Evolutionary conservation across 78 protist genomes (phyloP).

Genomic region (Dictyostelium firmibasis): DNA sequence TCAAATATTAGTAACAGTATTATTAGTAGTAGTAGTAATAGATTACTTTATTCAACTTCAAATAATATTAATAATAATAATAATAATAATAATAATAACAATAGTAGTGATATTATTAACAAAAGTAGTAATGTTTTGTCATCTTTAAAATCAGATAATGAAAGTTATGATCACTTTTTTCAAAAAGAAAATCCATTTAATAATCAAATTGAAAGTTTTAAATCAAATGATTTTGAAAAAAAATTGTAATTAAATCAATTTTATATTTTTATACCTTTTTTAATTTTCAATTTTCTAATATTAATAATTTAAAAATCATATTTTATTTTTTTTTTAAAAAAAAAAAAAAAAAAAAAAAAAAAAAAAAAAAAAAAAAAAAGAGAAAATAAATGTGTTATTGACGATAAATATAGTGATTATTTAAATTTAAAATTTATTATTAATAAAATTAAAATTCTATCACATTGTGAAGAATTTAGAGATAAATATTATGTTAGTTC

Average conservation of each 20-base stretch:
- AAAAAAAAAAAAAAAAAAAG: background rate
- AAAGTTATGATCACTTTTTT: background rate
- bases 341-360: background rate
- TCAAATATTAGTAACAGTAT: background rate
- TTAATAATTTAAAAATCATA: no score
- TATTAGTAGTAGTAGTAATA: no score
- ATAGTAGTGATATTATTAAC: background rate
- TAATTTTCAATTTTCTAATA: no score
- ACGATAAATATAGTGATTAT: background rate
- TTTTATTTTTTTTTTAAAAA: no score
- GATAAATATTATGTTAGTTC: background rate
- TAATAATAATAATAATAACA: background rate
- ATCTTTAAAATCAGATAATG: no score
- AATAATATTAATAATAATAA: no score
- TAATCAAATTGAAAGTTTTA: background rate
- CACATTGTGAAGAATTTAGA: background rate
- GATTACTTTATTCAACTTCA: background rate
- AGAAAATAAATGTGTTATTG: background rate
- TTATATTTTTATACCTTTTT: no score
- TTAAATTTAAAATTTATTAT: background rate
- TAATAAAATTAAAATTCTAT: background rate
- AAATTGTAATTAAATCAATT: background rate
- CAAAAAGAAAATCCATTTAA: background rate
- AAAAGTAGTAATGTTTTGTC: no score
- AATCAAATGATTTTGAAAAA: background rate